A percentile compares a stretch with the other conserved stretches of the same genome.
phyloP scores from a whole-genome alignment of 2,329 filamentous ascomycete genomes.

The Capronia americana region DNA sequence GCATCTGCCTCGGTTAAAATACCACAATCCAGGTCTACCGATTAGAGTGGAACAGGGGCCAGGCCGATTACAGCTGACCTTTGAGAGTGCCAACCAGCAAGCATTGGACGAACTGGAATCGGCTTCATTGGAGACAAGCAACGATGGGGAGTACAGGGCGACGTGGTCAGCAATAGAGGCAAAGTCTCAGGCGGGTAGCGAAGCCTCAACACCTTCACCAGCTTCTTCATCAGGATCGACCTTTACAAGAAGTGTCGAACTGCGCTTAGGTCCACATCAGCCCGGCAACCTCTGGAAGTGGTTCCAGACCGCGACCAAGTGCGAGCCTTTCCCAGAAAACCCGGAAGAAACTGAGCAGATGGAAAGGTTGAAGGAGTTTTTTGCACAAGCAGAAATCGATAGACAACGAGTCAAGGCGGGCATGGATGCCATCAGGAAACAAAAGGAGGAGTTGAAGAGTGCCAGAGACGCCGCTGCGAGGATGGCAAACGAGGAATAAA shows the following conservation, averaged over 20 bases:
- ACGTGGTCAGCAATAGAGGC: constrained; percentile 28
- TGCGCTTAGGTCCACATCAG: constrained; percentile 44
- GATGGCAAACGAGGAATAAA: constrained; percentile 43
- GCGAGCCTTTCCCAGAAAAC: constrained; percentile 45
- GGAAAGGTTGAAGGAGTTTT: constrained; percentile 46
- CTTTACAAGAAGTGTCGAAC: constrained; percentile 45
- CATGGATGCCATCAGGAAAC: constrained; percentile 53
- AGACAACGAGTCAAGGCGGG: constrained; percentile 47
- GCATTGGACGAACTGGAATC: constrained; percentile 23
- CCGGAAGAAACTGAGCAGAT: constrained; percentile 47
- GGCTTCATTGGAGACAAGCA: constrained; percentile 7
- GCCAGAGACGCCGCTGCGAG: constrained; percentile 53
- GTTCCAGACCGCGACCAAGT: constrained; percentile 51
- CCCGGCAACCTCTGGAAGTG: constrained; percentile 52
- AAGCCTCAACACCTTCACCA: constrained; percentile 2
- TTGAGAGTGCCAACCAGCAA: constrained; percentile 39
- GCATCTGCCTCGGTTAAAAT: constrained; percentile 86
- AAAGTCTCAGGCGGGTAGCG: constrained; percentile 26
- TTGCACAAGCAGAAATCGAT: constrained; percentile 48
- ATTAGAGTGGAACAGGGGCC: constrained; percentile 75
- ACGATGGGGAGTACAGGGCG: constrained; percentile 15
- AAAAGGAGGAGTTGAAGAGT: constrained; percentile 53
- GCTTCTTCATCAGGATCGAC: constrained; percentile 42
- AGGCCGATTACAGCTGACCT: constrained; percentile 50
- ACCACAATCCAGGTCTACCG: constrained; percentile 83